Conservation (phyloP, 148 eudicot genomes). For the Fagopyrum tataricum region DNA sequence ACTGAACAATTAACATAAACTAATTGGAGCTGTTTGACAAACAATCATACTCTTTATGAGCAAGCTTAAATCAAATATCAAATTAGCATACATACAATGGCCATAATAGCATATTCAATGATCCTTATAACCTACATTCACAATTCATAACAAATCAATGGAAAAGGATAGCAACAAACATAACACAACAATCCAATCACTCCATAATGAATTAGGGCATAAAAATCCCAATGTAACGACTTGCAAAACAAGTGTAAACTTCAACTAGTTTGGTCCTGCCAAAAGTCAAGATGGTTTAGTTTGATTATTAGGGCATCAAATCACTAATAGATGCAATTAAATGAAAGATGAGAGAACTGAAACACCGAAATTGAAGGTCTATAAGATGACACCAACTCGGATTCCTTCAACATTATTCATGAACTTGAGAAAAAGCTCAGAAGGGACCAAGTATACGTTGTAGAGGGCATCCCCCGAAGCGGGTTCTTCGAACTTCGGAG, state of each 20-base stretch:
- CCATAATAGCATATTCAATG: not conserved
- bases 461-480: constrained; percentile 71
- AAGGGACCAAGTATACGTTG: constrained; percentile 63
- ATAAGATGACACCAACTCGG: too few species aligned
- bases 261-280: not conserved
- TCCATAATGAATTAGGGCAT: not conserved
- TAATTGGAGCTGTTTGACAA: not conserved
- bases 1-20: not conserved
- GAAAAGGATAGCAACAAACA: not conserved
- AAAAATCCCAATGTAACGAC: not conserved
- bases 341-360: too few species aligned
- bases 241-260: not conserved
- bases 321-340: too few species aligned
- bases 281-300: not conserved
- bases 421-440: constrained; percentile 72
- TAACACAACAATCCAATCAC: not conserved
- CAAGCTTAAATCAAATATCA: not conserved
- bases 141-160: not conserved
- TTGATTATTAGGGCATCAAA: not conserved
- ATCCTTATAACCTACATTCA: not conserved
- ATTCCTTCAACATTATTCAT: too few species aligned
- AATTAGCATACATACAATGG: not conserved
- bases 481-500: constrained; percentile 40
- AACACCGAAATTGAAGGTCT: too few species aligned
- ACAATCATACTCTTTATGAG: not conserved